Percentiles rank a stretch among this genome's conserved stretches.
Conservation (phyloP, 2,329 filamentous ascomycete species). For the Penicillium decumbens region DNA sequence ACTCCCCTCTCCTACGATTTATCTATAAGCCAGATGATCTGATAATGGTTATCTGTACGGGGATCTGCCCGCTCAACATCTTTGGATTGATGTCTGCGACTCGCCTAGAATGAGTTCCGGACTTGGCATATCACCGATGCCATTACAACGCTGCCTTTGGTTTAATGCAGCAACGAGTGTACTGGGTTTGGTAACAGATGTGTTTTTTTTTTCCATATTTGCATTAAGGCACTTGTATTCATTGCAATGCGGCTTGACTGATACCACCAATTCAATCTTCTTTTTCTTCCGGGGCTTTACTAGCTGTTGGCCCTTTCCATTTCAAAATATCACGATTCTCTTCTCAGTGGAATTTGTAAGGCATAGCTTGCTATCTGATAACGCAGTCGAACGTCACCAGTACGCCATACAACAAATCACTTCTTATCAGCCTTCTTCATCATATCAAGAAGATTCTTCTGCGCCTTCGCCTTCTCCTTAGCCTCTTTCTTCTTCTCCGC, state of each 20-base stretch:
- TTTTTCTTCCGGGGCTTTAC: conserved; percentile 15
- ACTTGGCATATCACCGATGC: conserved; percentile 9
- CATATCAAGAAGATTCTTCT: conserved; percentile 36
- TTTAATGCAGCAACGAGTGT: conserved; percentile 10
- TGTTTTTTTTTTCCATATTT: conserved; percentile 5
- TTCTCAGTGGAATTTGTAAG: not conserved
- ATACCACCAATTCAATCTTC: conserved; percentile 21
- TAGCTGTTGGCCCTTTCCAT: conserved; percentile 2
- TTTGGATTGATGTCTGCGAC: not conserved
- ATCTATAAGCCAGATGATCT: conserved; percentile 13
- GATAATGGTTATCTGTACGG: conserved; percentile 10
- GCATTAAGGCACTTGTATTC: conserved; percentile 19
- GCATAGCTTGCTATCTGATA: not conserved
- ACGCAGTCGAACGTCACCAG: not conserved
- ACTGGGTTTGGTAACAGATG: conserved; percentile 4
- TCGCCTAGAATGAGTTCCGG: not conserved
- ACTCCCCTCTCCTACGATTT: conserved; percentile 11
- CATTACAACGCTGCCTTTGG: conserved; percentile 11
- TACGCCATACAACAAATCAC: not conserved
- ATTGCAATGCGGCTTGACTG: conserved; percentile 17
- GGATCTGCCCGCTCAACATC: not conserved
- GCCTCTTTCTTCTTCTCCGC: conserved; percentile 51
- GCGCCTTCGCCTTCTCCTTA: conserved; percentile 41
- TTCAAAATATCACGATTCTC: conserved; percentile 2
- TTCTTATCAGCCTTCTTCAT: conserved; percentile 19